Evolutionary conservation across 2,329 filamentous ascomycete genomes (phyloP), one percentile per base, ranked within the genome.

Genomic region (Ascochyta fabae): DNA sequence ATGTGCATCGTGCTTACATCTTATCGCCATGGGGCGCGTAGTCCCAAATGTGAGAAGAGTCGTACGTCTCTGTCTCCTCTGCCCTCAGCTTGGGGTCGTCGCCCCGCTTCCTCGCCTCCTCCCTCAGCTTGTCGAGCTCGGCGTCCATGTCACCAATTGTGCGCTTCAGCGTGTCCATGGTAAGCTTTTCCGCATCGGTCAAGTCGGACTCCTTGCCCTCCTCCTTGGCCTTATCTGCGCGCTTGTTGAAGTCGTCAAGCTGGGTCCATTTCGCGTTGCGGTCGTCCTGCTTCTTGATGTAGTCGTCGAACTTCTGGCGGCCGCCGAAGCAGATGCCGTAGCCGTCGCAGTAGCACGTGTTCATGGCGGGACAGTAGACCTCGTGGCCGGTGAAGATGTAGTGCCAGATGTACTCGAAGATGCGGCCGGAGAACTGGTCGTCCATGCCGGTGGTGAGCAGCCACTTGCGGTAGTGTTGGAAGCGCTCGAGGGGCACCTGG

Each of bases 241-340:
- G 72, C 56, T 78, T 72, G 40, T 70, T 67, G 74, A 77, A 79
- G 6, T 38, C 58, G 4, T 74, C 64, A 39, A 83, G 57, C 58
- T 81, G 74, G 29, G 74, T 65, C 50, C 77, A 74, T 23, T 77
- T 67, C 26, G 77, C 70, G 22, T 79, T 71, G 49, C 77, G 75
- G 34, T 77, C 62, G 33, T 75, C 78, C 38, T 78, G 72, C 50
- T 81, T 67, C 48, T 80, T 77, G 50, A 83, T 79, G 68, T 79
- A 86, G 7, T 77, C 70, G 31, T 81, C 75, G 48, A 81, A 85
- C 50, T 79, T 75, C 13, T 78, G 70, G 26, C 79, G 76, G 3
- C 77, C 77, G 19, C 81, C 83, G 59, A 87, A 88, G 62, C 86
- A 88, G 15, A 87, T 74, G 0, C 86, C 86, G 56, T 85, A 88